Conservation (phyloP, 176 grass and related monocot species). For the Avena eriantha region DNA sequence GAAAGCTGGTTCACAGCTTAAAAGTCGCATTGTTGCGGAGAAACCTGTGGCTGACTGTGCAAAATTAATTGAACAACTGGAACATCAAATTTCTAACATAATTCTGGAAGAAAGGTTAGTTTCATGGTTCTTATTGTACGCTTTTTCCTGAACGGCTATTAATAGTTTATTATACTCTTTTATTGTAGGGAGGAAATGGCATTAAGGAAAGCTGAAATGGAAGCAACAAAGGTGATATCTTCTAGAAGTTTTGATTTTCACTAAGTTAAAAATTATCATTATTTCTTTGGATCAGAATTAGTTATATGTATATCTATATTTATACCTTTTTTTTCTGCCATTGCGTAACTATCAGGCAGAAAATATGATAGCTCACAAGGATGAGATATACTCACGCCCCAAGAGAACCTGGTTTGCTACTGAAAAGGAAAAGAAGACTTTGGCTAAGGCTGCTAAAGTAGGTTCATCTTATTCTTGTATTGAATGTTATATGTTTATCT, state of each 20-base stretch:
- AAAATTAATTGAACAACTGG: constrained; percentile 84
- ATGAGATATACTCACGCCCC: constrained; percentile 91
- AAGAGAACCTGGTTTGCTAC: constrained; percentile 95
- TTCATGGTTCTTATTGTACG: background rate
- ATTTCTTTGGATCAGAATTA: constrained; percentile 8
- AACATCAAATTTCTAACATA: constrained; percentile 79
- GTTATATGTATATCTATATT: background rate
- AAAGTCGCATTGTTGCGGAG: constrained; percentile 89
- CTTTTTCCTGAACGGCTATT: constrained; percentile 12
- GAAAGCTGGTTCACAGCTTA: constrained; percentile 92
- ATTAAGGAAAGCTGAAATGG: constrained; percentile 94
- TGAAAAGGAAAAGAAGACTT: constrained; percentile 87
- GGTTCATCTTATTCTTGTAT: constrained; percentile 29
- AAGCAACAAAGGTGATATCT: constrained; percentile 71
- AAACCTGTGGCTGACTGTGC: constrained; percentile 83
- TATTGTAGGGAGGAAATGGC: constrained; percentile 79
- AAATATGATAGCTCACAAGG: constrained; percentile 95
- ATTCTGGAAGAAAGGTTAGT: constrained; percentile 85
- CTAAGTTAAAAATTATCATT: background rate
- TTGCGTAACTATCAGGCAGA: constrained; percentile 62
- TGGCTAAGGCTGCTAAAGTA: constrained; percentile 82
- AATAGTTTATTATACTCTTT: constrained; percentile 33
- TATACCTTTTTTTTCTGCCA: background rate
- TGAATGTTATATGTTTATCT: background rate
- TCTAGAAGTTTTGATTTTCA: constrained; percentile 9